Base-by-base conservation (phyloP, 2,329 filamentous ascomycete genomes). In the Thermothelomyces thermophilus region DNA sequence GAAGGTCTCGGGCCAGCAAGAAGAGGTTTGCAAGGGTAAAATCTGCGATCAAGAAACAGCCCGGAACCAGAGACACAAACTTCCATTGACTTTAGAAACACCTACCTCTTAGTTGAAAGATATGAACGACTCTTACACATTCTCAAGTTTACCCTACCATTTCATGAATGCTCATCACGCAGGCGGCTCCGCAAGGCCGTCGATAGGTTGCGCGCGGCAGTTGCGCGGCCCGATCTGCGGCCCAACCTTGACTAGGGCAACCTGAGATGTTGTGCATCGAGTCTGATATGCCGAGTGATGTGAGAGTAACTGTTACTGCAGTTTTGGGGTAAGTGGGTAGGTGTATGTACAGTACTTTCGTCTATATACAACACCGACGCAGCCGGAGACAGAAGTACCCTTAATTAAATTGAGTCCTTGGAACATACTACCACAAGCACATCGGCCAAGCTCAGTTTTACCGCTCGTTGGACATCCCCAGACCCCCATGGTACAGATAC, bases 221-320 rank as follows among this genome's bases (percentile, higher is more conserved):
- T 41, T 46, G 50, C 17, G 52, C 52, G 52, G 49, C 52, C 52
- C 43, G 44, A 54, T 10, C 41, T 54, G 52, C 52, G 49, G 44
- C 52, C 52, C 45, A 54, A 54, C 45, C 46, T 54, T 50, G 36
- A 40, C 24, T 9, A 9, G 24, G 5, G 24, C 24, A 9, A 26
- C 5, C 9, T 13, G 42, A n/a, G n/a, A 49, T 49, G 48, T 44
- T 47, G 45, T 54, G 48, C 52, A 44, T 46, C 45, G n/a, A n/a
- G n/a, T n/a, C n/a, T n/a, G n/a, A n/a, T n/a, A n/a, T n/a, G n/a
- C 45, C 14, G 43, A 47, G 45, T 48, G 49, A 45, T 46, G 46
- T 28, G 28, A 19, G 26, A 19, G 26, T 30, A 17, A 8, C 26
- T 19, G 28, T 33, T 22, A 8, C 6, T 42, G 13, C 33, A 35